These are phyloP conservation scores for Dothiorella sarmentorum DNA, from an alignment of 2,329 filamentous ascomycete genomes.

Conservation along the genomic window DNA sequence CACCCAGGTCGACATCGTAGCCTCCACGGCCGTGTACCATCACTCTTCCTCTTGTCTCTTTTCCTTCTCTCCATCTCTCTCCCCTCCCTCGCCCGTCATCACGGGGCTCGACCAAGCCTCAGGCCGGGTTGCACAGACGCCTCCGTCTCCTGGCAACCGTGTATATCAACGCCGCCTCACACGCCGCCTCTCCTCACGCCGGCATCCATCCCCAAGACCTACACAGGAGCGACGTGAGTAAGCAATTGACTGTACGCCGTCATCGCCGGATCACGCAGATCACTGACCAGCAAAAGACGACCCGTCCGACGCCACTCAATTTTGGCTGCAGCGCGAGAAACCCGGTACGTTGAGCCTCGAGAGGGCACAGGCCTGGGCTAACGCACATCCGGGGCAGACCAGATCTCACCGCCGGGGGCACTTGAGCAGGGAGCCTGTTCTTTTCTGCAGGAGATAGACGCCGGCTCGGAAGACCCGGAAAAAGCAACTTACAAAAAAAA, in stretches of 20 bases:
- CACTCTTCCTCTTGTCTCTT: neutral
- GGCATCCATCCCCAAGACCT: neutral
- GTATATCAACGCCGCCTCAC: slow-evolving; percentile 17
- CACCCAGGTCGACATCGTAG: neutral
- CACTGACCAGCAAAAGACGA: slow-evolving; percentile 16
- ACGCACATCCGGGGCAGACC: slow-evolving; percentile 13
- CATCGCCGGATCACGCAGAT: slow-evolving; percentile 14
- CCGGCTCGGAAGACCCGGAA: slow-evolving; percentile 18
- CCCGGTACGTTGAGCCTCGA: slow-evolving; percentile 17
- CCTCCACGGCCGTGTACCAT: neutral
- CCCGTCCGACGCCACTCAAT: slow-evolving; percentile 18
- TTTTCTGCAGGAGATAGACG: slow-evolving; percentile 18
- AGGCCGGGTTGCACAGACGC: slow-evolving; percentile 31
- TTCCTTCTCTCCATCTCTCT: neutral
- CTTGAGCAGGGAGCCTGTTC: slow-evolving; percentile 6
- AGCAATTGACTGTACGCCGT: slow-evolving; percentile 2
- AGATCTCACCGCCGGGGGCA: slow-evolving; percentile 16
- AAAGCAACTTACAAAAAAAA: slow-evolving; percentile 17
- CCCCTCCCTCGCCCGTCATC: slow-evolving; percentile 26
- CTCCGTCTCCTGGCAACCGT: neutral
- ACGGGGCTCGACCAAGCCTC: slow-evolving; percentile 31
- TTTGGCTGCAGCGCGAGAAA: slow-evolving; percentile 19
- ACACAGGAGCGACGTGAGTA: neutral
- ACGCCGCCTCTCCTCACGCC: neutral
- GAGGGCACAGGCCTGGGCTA: slow-evolving; percentile 13